Evolutionary conservation across 2,329 filamentous ascomycete genomes (phyloP).

Genomic region (Calonectria ilicicola): DNA sequence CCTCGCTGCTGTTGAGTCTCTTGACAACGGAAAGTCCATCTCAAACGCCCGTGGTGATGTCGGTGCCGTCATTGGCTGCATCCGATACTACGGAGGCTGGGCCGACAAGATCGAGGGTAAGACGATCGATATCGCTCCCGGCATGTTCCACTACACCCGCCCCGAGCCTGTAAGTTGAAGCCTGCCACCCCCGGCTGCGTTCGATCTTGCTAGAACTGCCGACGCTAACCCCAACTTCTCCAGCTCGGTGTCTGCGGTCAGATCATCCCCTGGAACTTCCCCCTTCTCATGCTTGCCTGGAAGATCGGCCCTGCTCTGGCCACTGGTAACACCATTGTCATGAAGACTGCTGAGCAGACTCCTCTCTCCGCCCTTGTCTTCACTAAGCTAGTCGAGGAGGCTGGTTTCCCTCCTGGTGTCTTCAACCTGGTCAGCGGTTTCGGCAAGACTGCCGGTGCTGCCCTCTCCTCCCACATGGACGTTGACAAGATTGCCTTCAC

Average conservation of each 20-base stretch:
- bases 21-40: slow-evolving; percentile 90
- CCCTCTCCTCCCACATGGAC: slow-evolving; percentile 81
- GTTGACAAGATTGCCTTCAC: slow-evolving; percentile 89
- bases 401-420: slow-evolving; percentile 83
- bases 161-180: slow-evolving; percentile 74
- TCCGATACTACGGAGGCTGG: slow-evolving; percentile 85
- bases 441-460: slow-evolving; percentile 82
- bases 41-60: slow-evolving; percentile 82
- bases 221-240: slow-evolving; percentile 23
- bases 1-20: slow-evolving; percentile 84
- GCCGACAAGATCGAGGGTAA: slow-evolving; percentile 93
- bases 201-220: neutral
- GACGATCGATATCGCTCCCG: slow-evolving; percentile 82
- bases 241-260: slow-evolving; percentile 82
- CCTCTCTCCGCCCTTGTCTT: slow-evolving; percentile 77
- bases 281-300: slow-evolving; percentile 84
- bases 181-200: neutral
- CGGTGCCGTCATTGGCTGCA: slow-evolving; percentile 71
- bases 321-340: slow-evolving; percentile 77
- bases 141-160: slow-evolving; percentile 85
- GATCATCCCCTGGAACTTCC: slow-evolving; percentile 93
- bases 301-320: slow-evolving; percentile 83
- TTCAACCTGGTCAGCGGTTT: slow-evolving; percentile 83
- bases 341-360: slow-evolving; percentile 84
- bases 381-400: slow-evolving; percentile 76